Base-by-base conservation (phyloP, 306 rosid genomes). In the Clitoria ternatea region DNA sequence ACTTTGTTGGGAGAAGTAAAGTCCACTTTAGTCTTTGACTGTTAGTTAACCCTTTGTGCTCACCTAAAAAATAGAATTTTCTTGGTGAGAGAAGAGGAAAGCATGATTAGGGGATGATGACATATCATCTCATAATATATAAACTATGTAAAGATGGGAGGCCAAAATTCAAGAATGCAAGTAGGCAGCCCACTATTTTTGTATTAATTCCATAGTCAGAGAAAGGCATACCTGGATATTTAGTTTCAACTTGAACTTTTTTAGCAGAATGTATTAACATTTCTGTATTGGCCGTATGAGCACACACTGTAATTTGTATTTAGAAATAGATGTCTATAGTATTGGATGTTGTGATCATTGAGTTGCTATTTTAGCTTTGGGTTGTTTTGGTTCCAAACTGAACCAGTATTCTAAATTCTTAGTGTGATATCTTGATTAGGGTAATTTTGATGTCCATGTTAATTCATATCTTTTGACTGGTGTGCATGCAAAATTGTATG, bases 391-490 rank as follows among this genome's bases (percentile, higher is more conserved):
- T 27, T 55, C 7, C 39, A 10, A n/a, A 27, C 39, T 27, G 39
- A 26, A 17, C 24, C 15, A 24, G 20, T 10, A 62, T 23, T 62
- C 22, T 22, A 22, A 62, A 60, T 33, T 22, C 40, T 60, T 13
- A 39, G 27, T 0, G 13, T 71, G 55, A 23, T 32, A 43, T 71
- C 45, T 44, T 63, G 52, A 32, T 26, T n/a, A n/a, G 40, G 8
- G 70, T 79, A 10, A 66, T 20, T 64, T 56, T 23, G 4, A 35
- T 50, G 44, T 23, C 30, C 43, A 24, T 68, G 24, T 45, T 29
- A 63, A 52, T 66, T 71, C 29, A 19, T 69, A 37, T 40, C 36
- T 23, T 22, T 73, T 37, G 61, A 17, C 45, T 50, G 63, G 39
- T 50, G 19, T 75, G 13, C 55, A 8, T 26, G 49, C 67, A 37